A percentile compares a stretch with the other conserved stretches of the same genome.
These are phyloP conservation scores for Rhizophlyctis rosea DNA, from an alignment of 192 early-diverging fungal species.

Conservation along the genomic window DNA sequence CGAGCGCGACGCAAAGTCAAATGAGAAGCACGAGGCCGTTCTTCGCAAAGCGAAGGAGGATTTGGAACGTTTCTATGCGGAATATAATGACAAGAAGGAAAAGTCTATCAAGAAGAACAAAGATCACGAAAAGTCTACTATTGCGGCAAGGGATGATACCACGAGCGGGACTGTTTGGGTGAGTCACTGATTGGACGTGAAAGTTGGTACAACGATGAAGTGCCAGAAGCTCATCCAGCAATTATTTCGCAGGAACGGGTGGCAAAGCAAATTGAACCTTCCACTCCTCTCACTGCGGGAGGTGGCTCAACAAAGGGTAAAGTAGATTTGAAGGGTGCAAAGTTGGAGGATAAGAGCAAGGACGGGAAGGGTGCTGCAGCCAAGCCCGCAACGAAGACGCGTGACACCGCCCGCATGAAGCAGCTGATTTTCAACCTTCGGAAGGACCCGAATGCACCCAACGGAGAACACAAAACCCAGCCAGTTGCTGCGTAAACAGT, in stretches of 20 bases:
- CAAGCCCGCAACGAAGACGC: slow-evolving; percentile 26
- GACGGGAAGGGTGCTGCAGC: slow-evolving; percentile 17
- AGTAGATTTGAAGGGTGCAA: slow-evolving; percentile 23
- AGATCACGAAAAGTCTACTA: slow-evolving; percentile 36
- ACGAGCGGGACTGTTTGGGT: slow-evolving; percentile 50
- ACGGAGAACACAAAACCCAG: too few relatives aligned
- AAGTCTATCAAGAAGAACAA: slow-evolving; percentile 49
- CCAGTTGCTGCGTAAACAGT: too few relatives aligned
- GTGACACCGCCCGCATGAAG: slow-evolving; percentile 49
- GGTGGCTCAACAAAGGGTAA: slow-evolving; percentile 21
- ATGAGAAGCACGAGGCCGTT: slow-evolving; percentile 39
- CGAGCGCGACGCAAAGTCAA: slow-evolving; percentile 39
- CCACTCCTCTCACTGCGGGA: slow-evolving; percentile 5
- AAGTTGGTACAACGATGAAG: background rate
- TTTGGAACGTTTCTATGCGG: slow-evolving; percentile 57
- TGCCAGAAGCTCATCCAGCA: background rate
- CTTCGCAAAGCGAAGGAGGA: slow-evolving; percentile 41
- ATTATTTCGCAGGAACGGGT: slow-evolving; percentile 35
- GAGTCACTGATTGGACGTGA: background rate
- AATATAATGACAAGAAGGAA: slow-evolving; percentile 59
- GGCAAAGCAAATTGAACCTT: slow-evolving; percentile 43
- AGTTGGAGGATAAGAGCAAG: slow-evolving; percentile 28
- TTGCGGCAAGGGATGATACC: slow-evolving; percentile 27
- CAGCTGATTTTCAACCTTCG: slow-evolving; percentile 42
- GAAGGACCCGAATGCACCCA: slow-evolving; percentile 42